Percentiles rank a stretch among this genome's conserved stretches.
Conservation (phyloP, 352 stramenopile genomes). For the Phytophthora hibernalis region DNA sequence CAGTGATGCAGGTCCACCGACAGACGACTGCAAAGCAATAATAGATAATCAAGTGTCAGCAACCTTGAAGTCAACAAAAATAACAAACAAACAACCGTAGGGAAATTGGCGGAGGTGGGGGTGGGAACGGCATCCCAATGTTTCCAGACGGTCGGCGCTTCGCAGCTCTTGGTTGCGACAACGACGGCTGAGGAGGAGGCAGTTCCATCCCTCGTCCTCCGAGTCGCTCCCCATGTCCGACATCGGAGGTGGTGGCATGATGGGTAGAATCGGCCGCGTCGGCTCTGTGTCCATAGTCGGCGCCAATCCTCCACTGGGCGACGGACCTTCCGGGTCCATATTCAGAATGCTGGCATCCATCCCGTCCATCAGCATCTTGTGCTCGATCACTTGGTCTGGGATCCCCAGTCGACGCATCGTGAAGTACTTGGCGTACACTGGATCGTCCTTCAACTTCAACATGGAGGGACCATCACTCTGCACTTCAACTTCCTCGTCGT, state of each 20-base stretch:
- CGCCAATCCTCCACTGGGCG: constrained; percentile 55
- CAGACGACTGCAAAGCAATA: constrained; percentile 51
- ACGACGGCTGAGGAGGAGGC: constrained; percentile 46
- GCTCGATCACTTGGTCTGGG: constrained; percentile 73
- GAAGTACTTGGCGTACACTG: constrained; percentile 86
- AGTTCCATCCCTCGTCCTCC: constrained; percentile 37
- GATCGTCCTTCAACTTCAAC: constrained; percentile 88
- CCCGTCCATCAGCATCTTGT: constrained; percentile 85
- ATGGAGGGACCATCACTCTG: constrained; percentile 40
- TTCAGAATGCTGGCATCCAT: constrained; percentile 71
- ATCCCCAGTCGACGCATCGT: constrained; percentile 82
- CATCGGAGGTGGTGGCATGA: constrained; percentile 41
- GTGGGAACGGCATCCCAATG: constrained; percentile 63
- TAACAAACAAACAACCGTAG: constrained; percentile 48
- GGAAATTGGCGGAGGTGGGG: constrained; percentile 58
- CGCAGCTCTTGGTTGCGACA: constrained; percentile 20
- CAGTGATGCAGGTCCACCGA: constrained; percentile 52
- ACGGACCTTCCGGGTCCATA: constrained; percentile 86
- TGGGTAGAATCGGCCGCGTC: constrained; percentile 42
- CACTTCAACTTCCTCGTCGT: constrained; percentile 28
- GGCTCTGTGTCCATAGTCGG: constrained; percentile 38
- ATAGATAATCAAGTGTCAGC: constrained; percentile 18
- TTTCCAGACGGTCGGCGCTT: constrained; percentile 42
- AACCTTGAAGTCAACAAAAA: neutral
- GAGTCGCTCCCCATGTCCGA: constrained; percentile 28